phyloP scores from a whole-genome alignment of 2,329 filamentous ascomycete species.

The Rhinocladiella similis region DNA sequence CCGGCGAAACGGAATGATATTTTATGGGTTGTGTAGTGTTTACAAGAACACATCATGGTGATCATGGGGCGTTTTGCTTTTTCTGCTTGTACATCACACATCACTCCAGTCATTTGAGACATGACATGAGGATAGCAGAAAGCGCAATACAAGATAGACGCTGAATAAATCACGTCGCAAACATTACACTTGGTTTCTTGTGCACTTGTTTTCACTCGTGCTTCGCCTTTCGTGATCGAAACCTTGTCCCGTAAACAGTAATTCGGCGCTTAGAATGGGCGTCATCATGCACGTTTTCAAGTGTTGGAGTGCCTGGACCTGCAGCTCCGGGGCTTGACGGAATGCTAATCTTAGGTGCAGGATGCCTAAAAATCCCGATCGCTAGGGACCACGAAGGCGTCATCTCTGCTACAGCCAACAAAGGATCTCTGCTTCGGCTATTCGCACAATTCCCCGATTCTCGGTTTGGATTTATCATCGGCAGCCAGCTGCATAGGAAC shows the following conservation, averaged over 20 bases:
- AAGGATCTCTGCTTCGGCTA: neutral
- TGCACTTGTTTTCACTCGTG: neutral
- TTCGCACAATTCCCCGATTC: neutral
- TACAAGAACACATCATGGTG: constrained; percentile 22
- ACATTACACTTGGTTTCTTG: constrained; percentile 1
- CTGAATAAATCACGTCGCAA: constrained; percentile 25
- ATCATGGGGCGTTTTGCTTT: constrained; percentile 23
- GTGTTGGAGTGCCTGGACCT: neutral
- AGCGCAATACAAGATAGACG: constrained; percentile 24
- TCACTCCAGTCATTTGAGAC: constrained; percentile 20
- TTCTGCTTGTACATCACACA: constrained; percentile 28
- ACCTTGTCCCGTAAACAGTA: neutral
- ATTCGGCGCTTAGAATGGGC: no score
- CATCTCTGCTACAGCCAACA: neutral
- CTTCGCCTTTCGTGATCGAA: neutral
- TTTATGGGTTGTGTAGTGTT: constrained; percentile 26
- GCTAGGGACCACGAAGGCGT: neutral
- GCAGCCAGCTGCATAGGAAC: neutral
- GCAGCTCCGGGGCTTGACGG: neutral
- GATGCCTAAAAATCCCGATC: neutral
- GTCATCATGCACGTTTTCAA: no score
- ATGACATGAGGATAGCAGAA: constrained; percentile 23
- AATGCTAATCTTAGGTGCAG: neutral
- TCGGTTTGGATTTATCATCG: neutral
- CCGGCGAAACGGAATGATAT: constrained; percentile 27